Evolutionary conservation across 179 eudicot species (phyloP).

Genomic region (Beta lomatogona): DNA sequence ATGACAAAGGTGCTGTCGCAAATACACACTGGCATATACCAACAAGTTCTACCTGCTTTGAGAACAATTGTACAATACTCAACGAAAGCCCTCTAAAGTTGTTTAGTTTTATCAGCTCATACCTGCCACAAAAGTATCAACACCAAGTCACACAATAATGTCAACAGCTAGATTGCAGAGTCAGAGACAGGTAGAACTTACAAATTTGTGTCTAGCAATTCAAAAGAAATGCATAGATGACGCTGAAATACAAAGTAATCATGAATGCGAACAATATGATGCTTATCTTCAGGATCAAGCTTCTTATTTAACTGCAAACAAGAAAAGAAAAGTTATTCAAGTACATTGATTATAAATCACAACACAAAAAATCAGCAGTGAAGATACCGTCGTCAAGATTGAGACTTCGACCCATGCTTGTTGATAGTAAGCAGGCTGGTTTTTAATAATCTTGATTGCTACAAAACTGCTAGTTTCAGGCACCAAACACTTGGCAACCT

Average conservation of each 20-base stretch:
- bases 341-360: constrained; percentile 13
- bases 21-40: not conserved
- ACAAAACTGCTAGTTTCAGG: constrained; percentile 76
- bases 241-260: constrained; percentile 90
- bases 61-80: constrained; percentile 92
- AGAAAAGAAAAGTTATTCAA: constrained; percentile 22
- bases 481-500: constrained; percentile 98
- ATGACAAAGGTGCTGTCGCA: not conserved
- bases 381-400: constrained; percentile 72
- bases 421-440: constrained; percentile 94
- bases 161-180: constrained; percentile 17
- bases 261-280: constrained; percentile 94
- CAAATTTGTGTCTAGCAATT: constrained; percentile 89
- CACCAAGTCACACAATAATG: constrained; percentile 6
- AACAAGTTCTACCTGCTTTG: constrained; percentile 73
- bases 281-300: constrained; percentile 96
- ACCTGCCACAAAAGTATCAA: constrained; percentile 45
- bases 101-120: constrained; percentile 88
- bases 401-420: constrained; percentile 98
- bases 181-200: constrained; percentile 41
- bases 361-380: constrained; percentile 14
- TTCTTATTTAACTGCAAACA: constrained; percentile 74
- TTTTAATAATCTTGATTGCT: constrained; percentile 92
- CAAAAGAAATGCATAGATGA: constrained; percentile 92
- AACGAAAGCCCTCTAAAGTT: constrained; percentile 81